phyloP scores from a whole-genome alignment of 2,329 filamentous ascomycete genomes.

The Pezicula carpinea region DNA sequence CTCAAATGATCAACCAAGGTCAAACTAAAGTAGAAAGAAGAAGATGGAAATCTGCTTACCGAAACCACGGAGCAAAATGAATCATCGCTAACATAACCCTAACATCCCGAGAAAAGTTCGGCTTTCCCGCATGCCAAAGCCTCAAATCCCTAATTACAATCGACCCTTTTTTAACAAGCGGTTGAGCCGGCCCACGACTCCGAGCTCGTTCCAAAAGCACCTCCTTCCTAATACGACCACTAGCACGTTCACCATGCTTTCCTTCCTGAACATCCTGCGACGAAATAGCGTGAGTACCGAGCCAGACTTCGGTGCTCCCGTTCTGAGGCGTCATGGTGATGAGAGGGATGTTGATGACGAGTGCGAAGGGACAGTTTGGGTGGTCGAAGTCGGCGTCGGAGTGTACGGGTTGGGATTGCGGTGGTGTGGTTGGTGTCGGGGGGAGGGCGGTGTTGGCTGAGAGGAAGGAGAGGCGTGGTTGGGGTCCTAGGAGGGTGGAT shows the following conservation, averaged over 20 bases:
- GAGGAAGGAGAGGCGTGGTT: constrained; percentile 51
- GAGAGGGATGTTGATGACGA: constrained; percentile 32
- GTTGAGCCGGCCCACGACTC: constrained; percentile 40
- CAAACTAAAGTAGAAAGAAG: not conserved
- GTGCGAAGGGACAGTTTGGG: constrained; percentile 37
- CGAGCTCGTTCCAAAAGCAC: constrained; percentile 32
- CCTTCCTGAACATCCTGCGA: constrained; percentile 9
- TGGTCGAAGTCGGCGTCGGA: constrained; percentile 55
- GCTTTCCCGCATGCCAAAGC: constrained; percentile 60
- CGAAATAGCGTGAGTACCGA: constrained; percentile 27
- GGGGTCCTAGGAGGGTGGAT: constrained; percentile 48
- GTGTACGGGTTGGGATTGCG: constrained; percentile 51
- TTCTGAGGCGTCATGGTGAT: constrained; percentile 29
- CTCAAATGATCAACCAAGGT: not conserved
- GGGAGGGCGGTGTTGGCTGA: constrained; percentile 56
- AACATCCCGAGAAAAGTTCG: constrained; percentile 43
- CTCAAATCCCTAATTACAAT: constrained; percentile 54
- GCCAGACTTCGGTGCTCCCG: constrained; percentile 34
- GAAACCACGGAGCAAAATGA: constrained; percentile 20
- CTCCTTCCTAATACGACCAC: constrained; percentile 43
- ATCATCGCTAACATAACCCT: constrained; percentile 54
- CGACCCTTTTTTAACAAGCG: constrained; percentile 46
- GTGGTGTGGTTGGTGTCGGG: constrained; percentile 32
- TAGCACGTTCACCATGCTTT: constrained; percentile 48
- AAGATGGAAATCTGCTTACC: not conserved